These are phyloP conservation scores for Parietichytrium sp. DNA, from an alignment of 108 stramenopile species.

Conservation along the genomic window DNA sequence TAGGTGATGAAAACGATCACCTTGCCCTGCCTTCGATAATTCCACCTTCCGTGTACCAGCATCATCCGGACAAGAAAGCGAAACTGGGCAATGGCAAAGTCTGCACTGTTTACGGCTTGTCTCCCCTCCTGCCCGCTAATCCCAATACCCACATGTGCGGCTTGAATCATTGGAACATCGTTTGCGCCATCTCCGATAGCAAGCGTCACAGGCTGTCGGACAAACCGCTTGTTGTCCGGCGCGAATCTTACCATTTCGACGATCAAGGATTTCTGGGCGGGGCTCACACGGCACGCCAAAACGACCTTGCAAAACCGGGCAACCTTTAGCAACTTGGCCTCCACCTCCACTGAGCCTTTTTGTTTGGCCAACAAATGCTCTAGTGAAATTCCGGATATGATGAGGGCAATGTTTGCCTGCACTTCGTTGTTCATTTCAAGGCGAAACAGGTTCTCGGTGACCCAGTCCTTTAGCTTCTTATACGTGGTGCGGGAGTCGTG, in stretches of 20 bases:
- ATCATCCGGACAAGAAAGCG: slow-evolving; percentile 81
- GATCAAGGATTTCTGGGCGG: slow-evolving; percentile 82
- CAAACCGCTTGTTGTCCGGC: slow-evolving; percentile 66
- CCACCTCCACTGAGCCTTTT: slow-evolving; percentile 54
- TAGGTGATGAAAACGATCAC: slow-evolving; percentile 91
- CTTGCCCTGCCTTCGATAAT: slow-evolving; percentile 81
- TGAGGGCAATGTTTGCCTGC: slow-evolving; percentile 73
- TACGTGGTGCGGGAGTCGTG: neutral
- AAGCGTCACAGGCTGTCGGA: slow-evolving; percentile 81
- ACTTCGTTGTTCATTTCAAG: neutral
- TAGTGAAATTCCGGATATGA: slow-evolving; percentile 83
- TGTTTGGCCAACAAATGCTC: slow-evolving; percentile 70
- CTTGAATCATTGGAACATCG: slow-evolving; percentile 95
- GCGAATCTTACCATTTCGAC: slow-evolving; percentile 69
- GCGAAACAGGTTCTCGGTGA: neutral
- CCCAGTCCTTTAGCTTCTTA: neutral
- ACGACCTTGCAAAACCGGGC: slow-evolving; percentile 80
- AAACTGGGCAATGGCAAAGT: slow-evolving; percentile 50
- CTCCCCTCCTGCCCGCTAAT: slow-evolving; percentile 90
- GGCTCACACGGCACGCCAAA: slow-evolving; percentile 89
- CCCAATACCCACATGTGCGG: slow-evolving; percentile 87
- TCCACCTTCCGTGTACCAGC: slow-evolving; percentile 92
- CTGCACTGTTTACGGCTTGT: slow-evolving; percentile 75
- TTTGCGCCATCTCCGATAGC: slow-evolving; percentile 97
- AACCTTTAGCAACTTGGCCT: slow-evolving; percentile 79